These are phyloP conservation scores for Pseudogymnoascus sp. DNA, from an alignment of 2,329 filamentous ascomycete genomes.

Conservation along the genomic window DNA sequence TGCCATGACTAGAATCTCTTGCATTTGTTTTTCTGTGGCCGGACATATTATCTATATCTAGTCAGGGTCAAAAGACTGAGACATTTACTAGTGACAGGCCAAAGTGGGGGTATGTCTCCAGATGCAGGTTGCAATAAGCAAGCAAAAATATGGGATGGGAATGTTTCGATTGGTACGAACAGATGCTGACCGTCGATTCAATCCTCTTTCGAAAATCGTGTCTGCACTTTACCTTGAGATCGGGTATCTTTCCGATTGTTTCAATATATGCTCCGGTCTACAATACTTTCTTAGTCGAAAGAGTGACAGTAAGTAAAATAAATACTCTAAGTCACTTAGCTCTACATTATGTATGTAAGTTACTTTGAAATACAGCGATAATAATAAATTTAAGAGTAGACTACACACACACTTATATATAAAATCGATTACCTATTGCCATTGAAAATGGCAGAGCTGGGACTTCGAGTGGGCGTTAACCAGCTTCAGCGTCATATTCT, in stretches of 20 bases:
- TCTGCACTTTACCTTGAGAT: background rate
- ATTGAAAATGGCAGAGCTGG: too few relatives aligned
- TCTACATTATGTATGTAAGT: too few relatives aligned
- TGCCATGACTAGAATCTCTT: background rate
- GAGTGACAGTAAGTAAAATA: background rate
- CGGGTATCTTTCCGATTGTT: too few relatives aligned
- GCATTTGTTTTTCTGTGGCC: background rate
- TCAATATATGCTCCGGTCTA: too few relatives aligned
- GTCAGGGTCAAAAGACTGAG: background rate
- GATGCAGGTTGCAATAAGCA: background rate
- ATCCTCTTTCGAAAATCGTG: background rate
- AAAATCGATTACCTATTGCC: too few relatives aligned
- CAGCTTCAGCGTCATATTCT: background rate
- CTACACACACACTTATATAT: too few relatives aligned
- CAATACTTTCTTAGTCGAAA: too few relatives aligned
- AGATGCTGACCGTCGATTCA: background rate
- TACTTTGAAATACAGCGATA: background rate
- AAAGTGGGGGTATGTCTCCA: background rate
- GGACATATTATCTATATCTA: background rate
- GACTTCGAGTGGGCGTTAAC: too few relatives aligned
- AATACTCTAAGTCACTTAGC: background rate
- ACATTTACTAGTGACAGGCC: constrained; percentile 3
- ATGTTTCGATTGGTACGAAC: background rate
- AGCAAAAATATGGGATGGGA: background rate
- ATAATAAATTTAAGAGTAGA: background rate